A percentile compares a stretch with the other conserved stretches of the same genome.
These are phyloP conservation scores for Kernera saxatilis DNA, from an alignment of 345 rosid species.

Conservation along the genomic window DNA sequence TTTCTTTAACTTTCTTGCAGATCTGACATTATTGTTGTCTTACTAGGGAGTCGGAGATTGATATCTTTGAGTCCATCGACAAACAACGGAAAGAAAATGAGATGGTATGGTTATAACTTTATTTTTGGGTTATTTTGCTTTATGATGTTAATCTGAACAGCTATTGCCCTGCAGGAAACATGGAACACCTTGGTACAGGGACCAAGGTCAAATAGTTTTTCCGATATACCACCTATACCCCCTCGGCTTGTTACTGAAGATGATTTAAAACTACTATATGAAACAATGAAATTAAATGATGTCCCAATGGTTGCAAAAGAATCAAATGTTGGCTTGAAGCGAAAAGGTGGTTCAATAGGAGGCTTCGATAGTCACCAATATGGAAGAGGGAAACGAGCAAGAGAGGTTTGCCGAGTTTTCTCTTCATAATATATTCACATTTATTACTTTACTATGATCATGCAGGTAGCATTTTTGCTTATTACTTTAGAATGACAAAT, in stretches of 20 bases:
- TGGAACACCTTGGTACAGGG: constrained; percentile 58
- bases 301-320: constrained; percentile 43
- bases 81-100: constrained; percentile 62
- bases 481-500: neutral
- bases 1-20: neutral
- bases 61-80: constrained; percentile 82
- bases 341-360: constrained; percentile 52
- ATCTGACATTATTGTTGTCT: constrained; percentile 8
- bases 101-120: constrained; percentile 43
- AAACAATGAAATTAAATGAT: constrained; percentile 68
- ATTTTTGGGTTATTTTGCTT: neutral
- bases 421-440: constrained; percentile 8
- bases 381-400: constrained; percentile 94
- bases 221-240: constrained; percentile 49
- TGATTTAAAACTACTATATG: constrained; percentile 62
- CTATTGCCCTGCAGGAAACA: constrained; percentile 46
- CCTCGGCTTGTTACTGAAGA: constrained; percentile 84
- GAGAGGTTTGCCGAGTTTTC: constrained; percentile 64
- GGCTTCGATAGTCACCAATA: constrained; percentile 65
- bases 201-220: constrained; percentile 39
- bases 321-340: constrained; percentile 51
- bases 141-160: neutral
- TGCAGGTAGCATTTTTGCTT: neutral
- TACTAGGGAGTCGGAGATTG: constrained; percentile 88
- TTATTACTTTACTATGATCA: too few species aligned